Conservation (phyloP, 116 monocot genomes). For the Trichopus zeylanicus region DNA sequence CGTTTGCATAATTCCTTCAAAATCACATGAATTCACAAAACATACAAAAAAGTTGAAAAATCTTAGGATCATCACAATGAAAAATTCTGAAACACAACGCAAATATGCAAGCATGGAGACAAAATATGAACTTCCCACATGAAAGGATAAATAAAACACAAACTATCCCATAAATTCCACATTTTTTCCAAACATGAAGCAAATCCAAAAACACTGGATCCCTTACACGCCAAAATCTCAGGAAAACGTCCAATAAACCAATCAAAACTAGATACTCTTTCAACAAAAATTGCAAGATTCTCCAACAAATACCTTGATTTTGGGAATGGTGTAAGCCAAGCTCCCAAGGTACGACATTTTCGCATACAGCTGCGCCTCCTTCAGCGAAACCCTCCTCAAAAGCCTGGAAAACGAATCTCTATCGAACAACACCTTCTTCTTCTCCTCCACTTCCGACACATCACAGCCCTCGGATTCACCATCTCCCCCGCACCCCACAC, state of each 20-base stretch:
- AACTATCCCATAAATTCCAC: too few relatives aligned
- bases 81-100: background rate
- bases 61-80: background rate
- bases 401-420: constrained; percentile 54
- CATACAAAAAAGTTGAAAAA: background rate
- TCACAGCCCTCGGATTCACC: constrained; percentile 9
- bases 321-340: constrained; percentile 58
- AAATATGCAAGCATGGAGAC: too few relatives aligned
- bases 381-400: constrained; percentile 49
- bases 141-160: background rate
- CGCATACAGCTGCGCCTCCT: constrained; percentile 52
- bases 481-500: constrained; percentile 14
- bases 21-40: background rate
- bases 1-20: background rate
- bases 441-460: constrained; percentile 6
- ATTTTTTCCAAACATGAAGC: background rate
- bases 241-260: background rate
- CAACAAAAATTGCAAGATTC: background rate
- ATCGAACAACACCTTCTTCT: constrained; percentile 30
- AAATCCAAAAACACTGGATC: too few relatives aligned
- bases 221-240: too few relatives aligned
- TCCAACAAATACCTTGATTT: constrained; percentile 44
- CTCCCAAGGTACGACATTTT: constrained; percentile 67
- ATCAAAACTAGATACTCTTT: background rate
- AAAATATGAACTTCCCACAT: too few relatives aligned